Evolutionary conservation across 305 asterid genomes (phyloP), one percentile per base, ranked within the genome.

Genomic region (Fraxinus dipetala): DNA sequence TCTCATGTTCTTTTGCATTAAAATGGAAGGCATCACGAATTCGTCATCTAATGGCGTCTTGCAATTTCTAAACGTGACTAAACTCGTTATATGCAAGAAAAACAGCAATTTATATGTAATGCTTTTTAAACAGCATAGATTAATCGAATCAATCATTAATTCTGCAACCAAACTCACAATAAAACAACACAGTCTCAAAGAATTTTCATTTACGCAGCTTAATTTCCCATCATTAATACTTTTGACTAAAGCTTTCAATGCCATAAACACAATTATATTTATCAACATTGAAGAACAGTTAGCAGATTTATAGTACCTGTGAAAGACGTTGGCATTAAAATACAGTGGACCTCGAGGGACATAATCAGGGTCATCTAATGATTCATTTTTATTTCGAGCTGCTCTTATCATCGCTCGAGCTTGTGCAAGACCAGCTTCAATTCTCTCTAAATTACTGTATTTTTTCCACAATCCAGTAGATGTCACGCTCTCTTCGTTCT

Each of bases 261-360:
- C 24, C 22, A 1, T 54, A 54, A 0, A 8, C 63, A 54, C 9
- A 54, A 54, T 54, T 54, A 54, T 54, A 54, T 54, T 79, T 6
- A n/a, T 16, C n/a, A 16, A 10, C 63, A 54, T 38, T 22, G 6
- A 24, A 75, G 18, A 22, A 75, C 7, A 11, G 24, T 75, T 20
- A 3, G 31, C 16, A 43, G 13, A 36, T 43, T 3, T 77, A 10
- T 26, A 28, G 14, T 84, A 92, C 98, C 93, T 90, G 77, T 89
- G 94, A 31, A 94, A 94, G 38, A 80, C 83, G 9, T 87, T 82
- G 36, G 97, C 86, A 22, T 89, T 89, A 93, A 90, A 89, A 77
- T 94, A 92, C 92, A 89, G 92, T 1, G 92, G 94, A 0, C 97
- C 93, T 11, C 69, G 24, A 0, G 97, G 97, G 34, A 89, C 38